Percentiles rank a stretch among this genome's conserved stretches.
phyloP scores from a whole-genome alignment of 2,329 filamentous ascomycete species.

The Pseudogymnoascus sp. region DNA sequence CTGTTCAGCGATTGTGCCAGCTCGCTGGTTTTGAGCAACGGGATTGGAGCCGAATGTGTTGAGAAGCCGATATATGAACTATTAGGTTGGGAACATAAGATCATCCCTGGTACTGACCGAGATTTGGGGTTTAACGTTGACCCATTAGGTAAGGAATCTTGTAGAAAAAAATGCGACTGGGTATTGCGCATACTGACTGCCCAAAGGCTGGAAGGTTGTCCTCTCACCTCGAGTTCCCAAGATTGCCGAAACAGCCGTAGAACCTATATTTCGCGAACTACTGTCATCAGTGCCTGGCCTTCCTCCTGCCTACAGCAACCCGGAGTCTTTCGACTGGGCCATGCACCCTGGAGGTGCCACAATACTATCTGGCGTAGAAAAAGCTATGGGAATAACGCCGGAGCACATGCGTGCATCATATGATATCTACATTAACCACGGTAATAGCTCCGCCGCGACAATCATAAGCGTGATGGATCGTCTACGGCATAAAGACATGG shows the following conservation, averaged over 20 bases:
- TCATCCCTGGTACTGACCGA: conserved; percentile 51
- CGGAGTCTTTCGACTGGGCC: conserved; percentile 62
- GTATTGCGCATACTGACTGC: not conserved
- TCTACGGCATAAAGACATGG: conserved; percentile 52
- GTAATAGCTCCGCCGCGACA: conserved; percentile 62
- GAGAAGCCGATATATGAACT: conserved; percentile 44
- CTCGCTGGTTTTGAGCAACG: conserved; percentile 55
- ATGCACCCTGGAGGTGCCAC: conserved; percentile 62
- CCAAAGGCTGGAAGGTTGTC: conserved; percentile 55
- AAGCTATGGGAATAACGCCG: conserved; percentile 45
- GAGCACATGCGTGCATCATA: conserved; percentile 64
- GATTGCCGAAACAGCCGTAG: conserved; percentile 42
- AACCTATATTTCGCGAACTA: conserved; percentile 46
- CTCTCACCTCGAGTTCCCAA: conserved; percentile 53
- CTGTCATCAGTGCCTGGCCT: conserved; percentile 38
- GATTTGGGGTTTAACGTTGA: conserved; percentile 60
- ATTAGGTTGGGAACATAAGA: conserved; percentile 55
- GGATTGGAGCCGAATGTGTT: conserved; percentile 36
- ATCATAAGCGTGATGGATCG: conserved; percentile 59
- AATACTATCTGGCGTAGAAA: conserved; percentile 56
- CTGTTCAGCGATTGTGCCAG: conserved; percentile 66
- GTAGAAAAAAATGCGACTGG: not conserved
- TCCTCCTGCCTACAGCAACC: conserved; percentile 34
- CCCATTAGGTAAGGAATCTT: conserved; percentile 40
- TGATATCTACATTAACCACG: conserved; percentile 58